Evolutionary conservation across 371 early-diverging fungal genomes (phyloP), one percentile per base, ranked within the genome.

Genomic region (Nosema muscidifuracis): DNA sequence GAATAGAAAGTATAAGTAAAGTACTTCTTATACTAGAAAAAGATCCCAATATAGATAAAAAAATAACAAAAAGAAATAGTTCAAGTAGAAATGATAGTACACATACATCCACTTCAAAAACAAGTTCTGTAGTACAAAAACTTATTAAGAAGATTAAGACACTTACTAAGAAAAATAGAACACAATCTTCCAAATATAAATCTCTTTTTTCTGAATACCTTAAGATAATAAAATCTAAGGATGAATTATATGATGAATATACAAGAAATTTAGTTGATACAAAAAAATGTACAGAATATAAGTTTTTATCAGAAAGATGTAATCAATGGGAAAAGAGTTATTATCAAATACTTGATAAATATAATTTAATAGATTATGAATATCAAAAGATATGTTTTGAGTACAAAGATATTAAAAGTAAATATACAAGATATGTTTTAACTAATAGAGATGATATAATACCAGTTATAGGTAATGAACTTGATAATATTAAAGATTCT

Each of bases 381-480:
- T 26, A 26, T 53, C 9, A 53, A 24, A 26, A 26, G 24, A 9
- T 26, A 7, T 24, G 4, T 24, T 6, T 26, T 28, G 28, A 53
- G 16, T 24, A 28, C 16, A 53, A 18, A 34, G 65, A 71, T 18
- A 24, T 50, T 31, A 44, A 56, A 28, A 22, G 64, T 24, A 63
- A 56, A 58, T 65, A 71, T 38, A 40, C 50, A 7, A 63, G 28
- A 31, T 71, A 71, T 55, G 57, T 71, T 42, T 26, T 64, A 10
- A 51, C 43, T n/a, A 38, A 69, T 12, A 69, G 70, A 33, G 56
- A 56, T 24, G 61, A 62, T 16, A 43, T 65, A 22, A 31, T 63
- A 0, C 56, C 72, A 1, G 30, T 71, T 33, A 55, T 71, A 34
- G 72, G 72, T 16, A 58, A 43, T 50, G 72, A 71, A 56, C 42